Evolutionary conservation across 129 eudicot species (phyloP).

Genomic region (Kitagawia praeruptora): DNA sequence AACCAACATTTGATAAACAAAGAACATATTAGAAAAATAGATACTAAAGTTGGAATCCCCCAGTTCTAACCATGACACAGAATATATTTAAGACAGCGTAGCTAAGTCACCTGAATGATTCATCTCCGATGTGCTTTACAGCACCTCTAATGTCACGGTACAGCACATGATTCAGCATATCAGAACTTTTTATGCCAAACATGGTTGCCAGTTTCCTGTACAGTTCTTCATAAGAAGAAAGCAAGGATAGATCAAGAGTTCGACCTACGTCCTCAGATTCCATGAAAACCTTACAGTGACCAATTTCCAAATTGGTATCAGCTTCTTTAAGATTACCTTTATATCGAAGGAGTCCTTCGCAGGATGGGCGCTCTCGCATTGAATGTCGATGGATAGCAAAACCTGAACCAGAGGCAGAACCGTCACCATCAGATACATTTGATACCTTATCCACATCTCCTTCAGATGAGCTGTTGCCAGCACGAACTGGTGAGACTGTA

Average conservation of each 20-base stretch:
- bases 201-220: slow-evolving; percentile 49
- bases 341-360: slow-evolving; percentile 19
- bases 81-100: background rate
- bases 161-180: slow-evolving; percentile 42
- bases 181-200: slow-evolving; percentile 46
- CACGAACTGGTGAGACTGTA: slow-evolving; percentile 18
- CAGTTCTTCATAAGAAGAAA: slow-evolving; percentile 68
- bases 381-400: slow-evolving; percentile 20
- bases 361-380: slow-evolving; percentile 21
- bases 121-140: slow-evolving; percentile 52
- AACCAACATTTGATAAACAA: background rate
- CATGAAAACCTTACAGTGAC: slow-evolving; percentile 86
- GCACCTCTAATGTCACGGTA: slow-evolving; percentile 46
- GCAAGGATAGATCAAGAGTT: slow-evolving; percentile 66
- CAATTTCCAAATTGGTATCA: slow-evolving; percentile 44
- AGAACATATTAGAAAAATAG: background rate
- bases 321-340: slow-evolving; percentile 18
- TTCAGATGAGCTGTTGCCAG: slow-evolving; percentile 38
- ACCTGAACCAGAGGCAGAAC: slow-evolving; percentile 20
- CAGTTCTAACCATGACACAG: background rate
- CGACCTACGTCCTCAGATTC: slow-evolving; percentile 91
- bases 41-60: background rate
- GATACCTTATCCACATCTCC: slow-evolving; percentile 30
- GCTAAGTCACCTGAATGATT: slow-evolving; percentile 60
- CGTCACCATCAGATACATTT: slow-evolving; percentile 22